Percentiles rank a stretch among this genome's conserved stretches.
Conservation (phyloP, 164 flowering plant genomes). For the Piper longum region DNA sequence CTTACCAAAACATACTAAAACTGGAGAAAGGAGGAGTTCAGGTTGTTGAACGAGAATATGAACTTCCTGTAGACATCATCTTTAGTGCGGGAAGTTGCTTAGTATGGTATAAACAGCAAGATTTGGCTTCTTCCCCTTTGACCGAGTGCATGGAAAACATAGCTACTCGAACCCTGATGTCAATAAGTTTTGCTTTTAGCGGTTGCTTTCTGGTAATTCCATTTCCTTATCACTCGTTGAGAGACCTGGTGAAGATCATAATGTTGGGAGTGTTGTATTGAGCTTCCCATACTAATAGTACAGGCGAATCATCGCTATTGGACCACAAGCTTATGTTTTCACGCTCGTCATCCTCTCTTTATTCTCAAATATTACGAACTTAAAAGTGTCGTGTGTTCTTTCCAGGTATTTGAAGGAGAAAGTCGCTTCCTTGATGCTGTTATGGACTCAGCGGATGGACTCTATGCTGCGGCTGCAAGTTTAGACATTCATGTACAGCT, state of each 20-base stretch:
- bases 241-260: neutral
- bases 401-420: conserved; percentile 89
- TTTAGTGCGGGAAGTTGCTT: conserved; percentile 61
- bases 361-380: too few relatives aligned
- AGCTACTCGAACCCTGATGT: conserved; percentile 61
- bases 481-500: conserved; percentile 71
- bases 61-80: conserved; percentile 70
- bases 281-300: neutral
- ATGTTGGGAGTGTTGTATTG: neutral
- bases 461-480: conserved; percentile 88
- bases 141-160: conserved; percentile 56
- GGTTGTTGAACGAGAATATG: conserved; percentile 76
- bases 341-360: too few relatives aligned
- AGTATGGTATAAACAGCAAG: conserved; percentile 66
- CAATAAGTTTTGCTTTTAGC: conserved; percentile 71
- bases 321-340: too few relatives aligned
- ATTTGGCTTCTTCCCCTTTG: conserved; percentile 39
- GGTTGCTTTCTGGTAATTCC: conserved; percentile 73
- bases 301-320: too few relatives aligned
- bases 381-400: neutral
- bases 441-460: conserved; percentile 87
- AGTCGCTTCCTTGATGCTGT: conserved; percentile 33
- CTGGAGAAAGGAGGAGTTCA: conserved; percentile 76
- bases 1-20: conserved; percentile 73
- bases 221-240: neutral